phyloP scores from a whole-genome alignment of 2,329 filamentous ascomycete genomes.

The Pochonia chlamydosporia region DNA sequence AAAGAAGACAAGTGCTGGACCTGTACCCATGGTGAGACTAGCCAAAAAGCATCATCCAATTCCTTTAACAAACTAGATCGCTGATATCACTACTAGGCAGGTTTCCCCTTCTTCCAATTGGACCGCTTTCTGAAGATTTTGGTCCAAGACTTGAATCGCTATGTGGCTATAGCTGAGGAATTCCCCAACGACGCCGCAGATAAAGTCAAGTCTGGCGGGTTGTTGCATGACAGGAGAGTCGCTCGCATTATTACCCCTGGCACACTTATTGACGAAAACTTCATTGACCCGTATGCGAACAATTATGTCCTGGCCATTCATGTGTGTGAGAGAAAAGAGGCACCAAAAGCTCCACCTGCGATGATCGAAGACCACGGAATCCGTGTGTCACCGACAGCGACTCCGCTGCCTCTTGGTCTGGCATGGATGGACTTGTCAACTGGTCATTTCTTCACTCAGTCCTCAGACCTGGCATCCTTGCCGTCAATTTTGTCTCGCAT shows the following conservation, averaged over 20 bases:
- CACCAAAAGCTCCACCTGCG: neutral
- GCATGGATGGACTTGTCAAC: constrained; percentile 96
- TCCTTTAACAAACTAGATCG: neutral
- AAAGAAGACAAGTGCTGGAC: constrained; percentile 72
- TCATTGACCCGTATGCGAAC: constrained; percentile 89
- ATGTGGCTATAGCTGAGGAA: constrained; percentile 93
- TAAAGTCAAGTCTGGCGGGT: constrained; percentile 67
- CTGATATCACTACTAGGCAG: constrained; percentile 49
- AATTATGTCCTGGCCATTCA: constrained; percentile 87
- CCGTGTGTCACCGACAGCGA: constrained; percentile 8
- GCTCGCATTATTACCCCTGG: constrained; percentile 88
- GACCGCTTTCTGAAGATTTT: constrained; percentile 90
- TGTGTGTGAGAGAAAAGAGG: constrained; percentile 23
- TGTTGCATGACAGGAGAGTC: constrained; percentile 80
- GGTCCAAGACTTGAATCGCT: constrained; percentile 83
- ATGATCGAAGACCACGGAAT: neutral
- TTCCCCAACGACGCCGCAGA: constrained; percentile 68
- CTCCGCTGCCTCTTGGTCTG: constrained; percentile 55
- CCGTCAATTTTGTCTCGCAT: constrained; percentile 80
- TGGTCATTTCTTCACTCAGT: constrained; percentile 86
- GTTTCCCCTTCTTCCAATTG: constrained; percentile 89
- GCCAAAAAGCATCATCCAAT: constrained; percentile 12
- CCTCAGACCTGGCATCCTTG: constrained; percentile 62
- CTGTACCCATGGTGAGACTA: constrained; percentile 72
- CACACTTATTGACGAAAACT: constrained; percentile 94